phyloP scores from a whole-genome alignment of 2,329 filamentous ascomycete genomes.

The Diaporthe vexans region DNA sequence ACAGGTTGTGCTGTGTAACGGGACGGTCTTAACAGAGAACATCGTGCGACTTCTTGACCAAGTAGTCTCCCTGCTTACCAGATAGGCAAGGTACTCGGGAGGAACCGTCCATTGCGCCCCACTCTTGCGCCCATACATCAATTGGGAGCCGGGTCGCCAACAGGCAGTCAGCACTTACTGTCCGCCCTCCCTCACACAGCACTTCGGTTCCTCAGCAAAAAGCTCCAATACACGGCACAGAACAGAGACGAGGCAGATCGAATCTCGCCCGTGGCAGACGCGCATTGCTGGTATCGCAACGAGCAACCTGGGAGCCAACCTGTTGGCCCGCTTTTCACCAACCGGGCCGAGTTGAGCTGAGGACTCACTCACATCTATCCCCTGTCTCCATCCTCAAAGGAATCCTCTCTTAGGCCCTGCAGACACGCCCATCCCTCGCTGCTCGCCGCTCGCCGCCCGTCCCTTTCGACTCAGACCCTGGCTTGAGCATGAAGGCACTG shows the following conservation, averaged over 20 bases:
- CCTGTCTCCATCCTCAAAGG: background rate
- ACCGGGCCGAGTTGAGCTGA: constrained; percentile 6
- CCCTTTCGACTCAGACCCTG: background rate
- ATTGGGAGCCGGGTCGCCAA: background rate
- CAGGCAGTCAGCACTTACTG: constrained; percentile 23
- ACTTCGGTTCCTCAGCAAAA: background rate
- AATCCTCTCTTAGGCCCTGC: background rate
- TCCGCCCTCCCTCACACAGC: constrained; percentile 7
- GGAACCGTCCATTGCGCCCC: constrained; percentile 17
- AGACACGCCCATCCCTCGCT: background rate
- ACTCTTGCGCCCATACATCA: background rate
- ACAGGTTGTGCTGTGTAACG: background rate
- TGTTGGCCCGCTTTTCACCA: constrained; percentile 28
- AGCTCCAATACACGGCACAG: background rate
- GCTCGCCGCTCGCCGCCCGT: background rate
- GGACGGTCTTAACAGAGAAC: background rate
- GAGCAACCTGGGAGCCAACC: background rate
- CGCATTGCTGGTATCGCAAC: background rate
- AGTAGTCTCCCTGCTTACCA: background rate
- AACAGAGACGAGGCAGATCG: background rate
- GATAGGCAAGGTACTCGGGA: constrained; percentile 18
- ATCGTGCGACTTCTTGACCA: background rate
- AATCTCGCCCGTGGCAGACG: background rate
- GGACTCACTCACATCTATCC: constrained; percentile 9
- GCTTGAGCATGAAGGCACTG: constrained; percentile 33